Percentiles rank a stretch among this genome's conserved stretches.
These are phyloP conservation scores for Iris macrosiphon DNA, from an alignment of 106 monocot species.

Conservation along the genomic window DNA sequence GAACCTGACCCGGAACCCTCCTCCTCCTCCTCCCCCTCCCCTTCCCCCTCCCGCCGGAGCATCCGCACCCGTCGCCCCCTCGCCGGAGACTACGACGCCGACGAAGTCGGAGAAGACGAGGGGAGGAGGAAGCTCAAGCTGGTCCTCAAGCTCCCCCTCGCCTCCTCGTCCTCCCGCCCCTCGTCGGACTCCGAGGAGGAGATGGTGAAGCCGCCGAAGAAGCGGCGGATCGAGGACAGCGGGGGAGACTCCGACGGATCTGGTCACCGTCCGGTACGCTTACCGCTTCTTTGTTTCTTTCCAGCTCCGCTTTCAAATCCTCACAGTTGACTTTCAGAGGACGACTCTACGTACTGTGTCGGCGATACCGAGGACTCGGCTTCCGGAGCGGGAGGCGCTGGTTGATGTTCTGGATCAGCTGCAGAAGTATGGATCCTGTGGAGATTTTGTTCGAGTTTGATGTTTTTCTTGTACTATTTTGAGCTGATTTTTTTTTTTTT, in stretches of 20 bases:
- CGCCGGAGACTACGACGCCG: not conserved
- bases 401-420: conserved; percentile 31
- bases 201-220: conserved; percentile 22
- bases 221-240: conserved; percentile 20
- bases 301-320: not conserved
- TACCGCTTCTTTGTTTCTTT: not conserved
- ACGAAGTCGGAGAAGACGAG: conserved; percentile 7
- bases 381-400: conserved; percentile 25
- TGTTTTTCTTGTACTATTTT: not conserved
- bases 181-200: conserved; percentile 5
- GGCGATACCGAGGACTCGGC: conserved; percentile 11
- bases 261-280: not conserved
- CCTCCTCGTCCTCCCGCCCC: not conserved
- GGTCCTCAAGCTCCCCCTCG: conserved; percentile 19
- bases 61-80: conserved; percentile 6
- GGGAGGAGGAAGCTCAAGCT: conserved; percentile 26
- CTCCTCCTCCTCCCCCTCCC: conserved; percentile 4
- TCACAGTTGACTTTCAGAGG: too few species aligned
- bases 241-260: not conserved
- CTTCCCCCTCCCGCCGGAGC: conserved; percentile 13
- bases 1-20: too few species aligned
- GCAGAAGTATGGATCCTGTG: conserved; percentile 28
- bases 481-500: not conserved
- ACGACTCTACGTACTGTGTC: too few species aligned
- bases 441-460: too few species aligned